These are phyloP conservation scores for Blakeslea trispora DNA, from an alignment of 371 early-diverging fungal species.

Conservation along the genomic window DNA sequence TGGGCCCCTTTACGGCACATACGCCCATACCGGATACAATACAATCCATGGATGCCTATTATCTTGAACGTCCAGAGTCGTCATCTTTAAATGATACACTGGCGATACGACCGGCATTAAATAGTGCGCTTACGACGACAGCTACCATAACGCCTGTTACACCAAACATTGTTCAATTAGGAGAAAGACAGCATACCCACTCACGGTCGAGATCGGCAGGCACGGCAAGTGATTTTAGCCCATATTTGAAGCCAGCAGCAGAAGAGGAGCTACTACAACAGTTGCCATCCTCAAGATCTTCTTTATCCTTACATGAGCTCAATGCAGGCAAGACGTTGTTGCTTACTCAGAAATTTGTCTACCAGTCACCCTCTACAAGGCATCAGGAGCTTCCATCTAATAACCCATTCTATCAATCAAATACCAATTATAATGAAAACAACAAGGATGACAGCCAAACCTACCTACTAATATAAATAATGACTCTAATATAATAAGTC, in stretches of 20 bases:
- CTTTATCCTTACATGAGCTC: slow-evolving; percentile 31
- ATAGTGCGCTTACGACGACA: slow-evolving; percentile 8
- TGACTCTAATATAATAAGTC: slow-evolving; percentile 7
- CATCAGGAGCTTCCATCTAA: slow-evolving; percentile 7
- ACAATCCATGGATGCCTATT: slow-evolving; percentile 1
- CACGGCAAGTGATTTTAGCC: slow-evolving; percentile 18
- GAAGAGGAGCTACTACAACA: slow-evolving; percentile 16
- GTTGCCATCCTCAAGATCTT: slow-evolving; percentile 24
- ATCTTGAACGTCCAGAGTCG: slow-evolving; percentile 1
- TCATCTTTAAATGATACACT: neutral
- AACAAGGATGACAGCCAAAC: neutral
- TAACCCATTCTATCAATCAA: slow-evolving; percentile 21
- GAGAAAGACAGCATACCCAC: slow-evolving; percentile 28
- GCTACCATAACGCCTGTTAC: slow-evolving; percentile 14
- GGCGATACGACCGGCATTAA: slow-evolving; percentile 5
- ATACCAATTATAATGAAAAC: slow-evolving; percentile 17
- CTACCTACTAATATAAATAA: too few species aligned
- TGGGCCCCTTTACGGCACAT: slow-evolving; percentile 27
- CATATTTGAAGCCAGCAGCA: slow-evolving; percentile 4
- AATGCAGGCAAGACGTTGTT: slow-evolving; percentile 44
- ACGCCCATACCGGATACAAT: slow-evolving; percentile 14
- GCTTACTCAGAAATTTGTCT: slow-evolving; percentile 44
- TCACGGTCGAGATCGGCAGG: slow-evolving; percentile 41
- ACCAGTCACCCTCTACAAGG: slow-evolving; percentile 29
- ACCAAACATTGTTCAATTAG: slow-evolving; percentile 9